phyloP scores from a whole-genome alignment of 371 early-diverging fungal genomes.

The Mucor piriformis region DNA sequence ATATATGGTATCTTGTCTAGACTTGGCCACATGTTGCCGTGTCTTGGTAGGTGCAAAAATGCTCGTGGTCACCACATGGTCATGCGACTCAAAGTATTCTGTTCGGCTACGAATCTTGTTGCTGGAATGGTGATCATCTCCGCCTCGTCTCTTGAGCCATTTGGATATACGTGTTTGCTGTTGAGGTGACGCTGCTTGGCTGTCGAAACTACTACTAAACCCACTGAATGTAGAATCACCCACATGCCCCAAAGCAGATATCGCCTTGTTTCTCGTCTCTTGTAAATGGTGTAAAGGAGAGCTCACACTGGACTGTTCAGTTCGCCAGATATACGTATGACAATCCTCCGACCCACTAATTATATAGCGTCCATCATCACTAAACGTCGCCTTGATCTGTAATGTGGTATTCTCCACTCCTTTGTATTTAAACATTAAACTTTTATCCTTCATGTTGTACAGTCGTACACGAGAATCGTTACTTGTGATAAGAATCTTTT shows the following conservation, averaged over 20 bases:
- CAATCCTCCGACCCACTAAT: slow-evolving; percentile 84
- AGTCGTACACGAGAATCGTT: slow-evolving; percentile 84
- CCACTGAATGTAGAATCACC: slow-evolving; percentile 13
- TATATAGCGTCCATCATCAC: slow-evolving; percentile 77
- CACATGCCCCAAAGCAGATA: slow-evolving; percentile 15
- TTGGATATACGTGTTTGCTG: slow-evolving; percentile 19
- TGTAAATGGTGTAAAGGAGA: slow-evolving; percentile 18
- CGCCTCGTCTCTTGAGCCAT: slow-evolving; percentile 25
- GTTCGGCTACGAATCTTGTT: slow-evolving; percentile 30
- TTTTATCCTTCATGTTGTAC: slow-evolving; percentile 74
- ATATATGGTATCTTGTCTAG: slow-evolving; percentile 48
- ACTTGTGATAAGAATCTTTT: slow-evolving; percentile 70
- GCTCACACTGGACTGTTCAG: slow-evolving; percentile 41
- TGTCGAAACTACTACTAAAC: slow-evolving; percentile 2
- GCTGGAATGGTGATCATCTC: slow-evolving; percentile 1
- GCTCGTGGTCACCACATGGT: slow-evolving; percentile 57
- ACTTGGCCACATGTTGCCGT: slow-evolving; percentile 51
- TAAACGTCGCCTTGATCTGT: slow-evolving; percentile 75
- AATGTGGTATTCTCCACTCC: slow-evolving; percentile 71
- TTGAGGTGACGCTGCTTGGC: neutral
- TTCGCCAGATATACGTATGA: slow-evolving; percentile 75
- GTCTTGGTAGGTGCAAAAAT: slow-evolving; percentile 67
- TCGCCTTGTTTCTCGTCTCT: slow-evolving; percentile 17
- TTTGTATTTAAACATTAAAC: slow-evolving; percentile 75
- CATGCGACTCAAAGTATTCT: slow-evolving; percentile 53